phyloP scores from a whole-genome alignment of 2,329 filamentous ascomycete species.

The Metarhizium anisopliae region DNA sequence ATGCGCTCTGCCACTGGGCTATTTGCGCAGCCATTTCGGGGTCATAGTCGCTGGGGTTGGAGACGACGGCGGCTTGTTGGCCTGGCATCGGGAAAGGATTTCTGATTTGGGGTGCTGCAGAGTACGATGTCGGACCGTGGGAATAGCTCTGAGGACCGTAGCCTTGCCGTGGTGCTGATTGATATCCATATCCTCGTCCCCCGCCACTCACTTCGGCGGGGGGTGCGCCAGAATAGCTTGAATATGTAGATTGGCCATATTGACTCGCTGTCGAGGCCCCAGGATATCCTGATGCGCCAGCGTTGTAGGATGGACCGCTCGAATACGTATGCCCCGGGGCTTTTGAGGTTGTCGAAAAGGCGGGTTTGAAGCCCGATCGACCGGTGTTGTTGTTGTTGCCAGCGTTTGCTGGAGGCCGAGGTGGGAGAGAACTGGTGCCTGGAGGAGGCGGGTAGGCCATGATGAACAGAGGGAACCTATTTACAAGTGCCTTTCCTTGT shows the following conservation, averaged over 20 bases:
- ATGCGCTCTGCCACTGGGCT: conserved; percentile 90
- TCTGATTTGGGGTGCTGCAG: conserved; percentile 52
- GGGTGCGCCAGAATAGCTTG: conserved; percentile 24
- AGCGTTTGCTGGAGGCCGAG: conserved; percentile 59
- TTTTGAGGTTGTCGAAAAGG: conserved; percentile 35
- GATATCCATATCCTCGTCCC: conserved; percentile 4
- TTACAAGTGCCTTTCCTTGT: conserved; percentile 4
- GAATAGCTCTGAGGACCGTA: conserved; percentile 17
- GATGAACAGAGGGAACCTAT: conserved; percentile 44
- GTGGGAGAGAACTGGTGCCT: conserved; percentile 59
- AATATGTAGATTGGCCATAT: conserved; percentile 9
- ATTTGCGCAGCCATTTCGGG: conserved; percentile 86
- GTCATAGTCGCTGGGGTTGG: conserved; percentile 36
- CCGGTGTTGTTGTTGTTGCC: conserved; percentile 19
- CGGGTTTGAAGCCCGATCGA: conserved; percentile 36
- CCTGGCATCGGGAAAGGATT: conserved; percentile 71
- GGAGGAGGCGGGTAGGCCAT: conserved; percentile 85
- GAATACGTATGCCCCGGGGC: conserved; percentile 29
- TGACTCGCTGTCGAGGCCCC: background rate
- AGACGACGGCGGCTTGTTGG: conserved; percentile 24
- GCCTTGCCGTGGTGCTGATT: conserved; percentile 21
- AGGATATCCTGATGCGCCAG: conserved; percentile 14
- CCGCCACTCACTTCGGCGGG: conserved; percentile 15
- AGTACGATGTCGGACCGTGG: conserved; percentile 32
- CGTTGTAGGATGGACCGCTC: conserved; percentile 17